Base-by-base conservation (phyloP, 257 asterid species). In the Voacanga thouarsii region DNA sequence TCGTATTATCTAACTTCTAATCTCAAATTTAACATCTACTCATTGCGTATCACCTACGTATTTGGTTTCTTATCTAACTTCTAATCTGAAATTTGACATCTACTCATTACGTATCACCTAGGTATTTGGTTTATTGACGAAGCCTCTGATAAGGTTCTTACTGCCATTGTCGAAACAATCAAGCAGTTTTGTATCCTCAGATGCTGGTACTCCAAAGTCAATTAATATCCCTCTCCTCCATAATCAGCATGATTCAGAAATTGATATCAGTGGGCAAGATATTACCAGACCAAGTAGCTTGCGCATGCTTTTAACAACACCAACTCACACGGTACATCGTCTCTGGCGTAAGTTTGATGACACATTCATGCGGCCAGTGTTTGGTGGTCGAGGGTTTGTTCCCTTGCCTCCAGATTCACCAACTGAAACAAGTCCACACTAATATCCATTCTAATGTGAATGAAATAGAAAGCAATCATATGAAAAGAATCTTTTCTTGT, bases 301-400 rank as follows among this genome's bases (percentile, higher is more conserved):
- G 51, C 86, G 87, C 72, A 49, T 81, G 84, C 81, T 86, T 66
- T 64, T 86, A 63, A 69, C 82, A 0, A 78, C 89, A 14, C 89
- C 89, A 21, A 76, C 84, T 49, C 79, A 78, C 80, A 82, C 82
- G 2, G 89, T 86, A 72, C 87, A 86, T 64, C 77, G 75, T 7
- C 74, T 81, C 47, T 86, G 87, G 89, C 85, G 89, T 12, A 86
- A 66, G 79, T 86, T 86, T 47, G 89, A 86, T 7, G 84, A 86
- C 76, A 3, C 84, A 8, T 86, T 81, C 70, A 86, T 86, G 89
- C 89, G 89, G 4, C 89, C 89, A 0, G 65, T 86, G 65, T 86
- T 86, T 77, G 89, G 89, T 26, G 89, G 89, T 14, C 84, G 89
- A 55, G 89, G 89, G 3, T 86, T 86, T 60, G 84, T 80, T 33